Percentiles rank a stretch among this genome's conserved stretches.
phyloP scores from a whole-genome alignment of 352 stramenopile species.

The Globisporangium acanthophoron region DNA sequence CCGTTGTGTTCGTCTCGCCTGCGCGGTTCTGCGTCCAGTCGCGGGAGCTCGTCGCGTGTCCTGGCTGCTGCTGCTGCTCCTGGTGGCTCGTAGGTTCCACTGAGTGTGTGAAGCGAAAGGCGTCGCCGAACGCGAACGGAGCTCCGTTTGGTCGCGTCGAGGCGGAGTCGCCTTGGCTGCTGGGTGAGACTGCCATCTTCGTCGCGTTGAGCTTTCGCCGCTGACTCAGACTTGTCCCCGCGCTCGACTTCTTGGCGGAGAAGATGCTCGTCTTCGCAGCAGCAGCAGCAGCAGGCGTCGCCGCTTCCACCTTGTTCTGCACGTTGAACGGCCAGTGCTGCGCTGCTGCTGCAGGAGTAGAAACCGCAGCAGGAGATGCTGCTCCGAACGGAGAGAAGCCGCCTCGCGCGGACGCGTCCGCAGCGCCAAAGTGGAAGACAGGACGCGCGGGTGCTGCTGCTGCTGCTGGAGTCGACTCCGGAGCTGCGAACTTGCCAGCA shows the following conservation, averaged over 20 bases:
- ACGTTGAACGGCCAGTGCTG: background rate
- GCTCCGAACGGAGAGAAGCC: background rate
- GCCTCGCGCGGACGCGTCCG: background rate
- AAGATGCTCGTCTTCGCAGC: background rate
- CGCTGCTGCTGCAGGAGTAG: background rate
- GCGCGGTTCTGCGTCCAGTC: too few species aligned
- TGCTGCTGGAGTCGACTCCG: background rate
- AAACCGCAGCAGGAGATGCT: background rate
- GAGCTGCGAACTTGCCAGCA: background rate
- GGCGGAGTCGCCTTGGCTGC: too few species aligned
- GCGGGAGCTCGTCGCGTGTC: background rate
- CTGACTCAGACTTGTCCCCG: background rate
- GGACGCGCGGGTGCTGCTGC: background rate
- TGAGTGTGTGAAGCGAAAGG: background rate
- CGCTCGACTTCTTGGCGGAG: background rate
- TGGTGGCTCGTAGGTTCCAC: background rate
- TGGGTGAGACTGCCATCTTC: too few species aligned
- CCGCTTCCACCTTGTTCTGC: background rate
- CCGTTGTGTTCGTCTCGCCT: background rate
- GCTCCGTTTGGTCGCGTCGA: background rate
- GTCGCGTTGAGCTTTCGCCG: too few species aligned
- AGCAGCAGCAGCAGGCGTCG: too few species aligned
- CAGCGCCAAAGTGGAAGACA: slow-evolving; percentile 4
- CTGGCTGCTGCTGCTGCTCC: background rate
- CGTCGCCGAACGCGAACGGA: background rate